phyloP scores from a whole-genome alignment of 2,329 filamentous ascomycete genomes.

The Macrophomina pseudophaseolina region DNA sequence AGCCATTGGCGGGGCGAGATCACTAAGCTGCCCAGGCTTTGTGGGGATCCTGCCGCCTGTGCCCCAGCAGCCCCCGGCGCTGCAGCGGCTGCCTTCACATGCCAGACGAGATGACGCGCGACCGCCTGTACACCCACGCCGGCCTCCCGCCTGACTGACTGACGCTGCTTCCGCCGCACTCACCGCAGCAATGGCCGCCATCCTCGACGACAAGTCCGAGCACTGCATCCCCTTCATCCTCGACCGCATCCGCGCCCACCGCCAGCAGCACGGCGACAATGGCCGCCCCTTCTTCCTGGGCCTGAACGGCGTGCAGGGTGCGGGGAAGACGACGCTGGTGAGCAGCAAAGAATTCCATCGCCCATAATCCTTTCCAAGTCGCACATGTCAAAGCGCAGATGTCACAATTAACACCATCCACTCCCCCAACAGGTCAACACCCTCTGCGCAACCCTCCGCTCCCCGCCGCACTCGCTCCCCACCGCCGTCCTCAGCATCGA shows the following conservation, averaged over 20 bases:
- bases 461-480: conserved; percentile 61
- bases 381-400: background rate
- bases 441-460: conserved; percentile 66
- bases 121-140: conserved; percentile 15
- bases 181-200: conserved; percentile 41
- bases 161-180: background rate
- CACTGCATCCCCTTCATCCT: conserved; percentile 80
- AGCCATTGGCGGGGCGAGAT: conserved; percentile 16
- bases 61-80: background rate
- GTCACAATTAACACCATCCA: background rate
- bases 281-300: conserved; percentile 78
- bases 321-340: conserved; percentile 85
- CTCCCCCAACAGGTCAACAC: conserved; percentile 57
- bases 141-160: background rate
- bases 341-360: conserved; percentile 31
- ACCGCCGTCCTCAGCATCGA: conserved; percentile 82
- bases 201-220: conserved; percentile 75
- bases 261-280: conserved; percentile 48
- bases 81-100: conserved; percentile 25
- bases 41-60: background rate
- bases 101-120: conserved; percentile 17
- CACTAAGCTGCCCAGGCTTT: too few species aligned
- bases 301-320: conserved; percentile 85
- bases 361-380: background rate
- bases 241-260: conserved; percentile 52